phyloP scores from a whole-genome alignment of 805 yeast species.

The Lipomyces oligophaga region DNA sequence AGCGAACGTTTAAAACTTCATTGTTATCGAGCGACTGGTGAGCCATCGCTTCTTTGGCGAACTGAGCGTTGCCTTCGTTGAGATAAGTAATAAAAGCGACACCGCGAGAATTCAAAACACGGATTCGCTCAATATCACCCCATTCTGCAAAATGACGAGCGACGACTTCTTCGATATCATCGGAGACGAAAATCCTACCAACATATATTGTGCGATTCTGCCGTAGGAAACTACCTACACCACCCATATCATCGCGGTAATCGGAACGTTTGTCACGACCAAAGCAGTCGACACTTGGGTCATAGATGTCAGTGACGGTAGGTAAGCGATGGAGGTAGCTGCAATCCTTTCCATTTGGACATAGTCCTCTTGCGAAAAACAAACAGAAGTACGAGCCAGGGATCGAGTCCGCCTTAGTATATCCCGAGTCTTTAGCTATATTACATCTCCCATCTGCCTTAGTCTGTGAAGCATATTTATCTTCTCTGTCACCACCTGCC shows the following conservation, averaged over 20 bases:
- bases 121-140: constrained; percentile 68
- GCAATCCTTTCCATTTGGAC: constrained; percentile 68
- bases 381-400: constrained; percentile 59
- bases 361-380: constrained; percentile 85
- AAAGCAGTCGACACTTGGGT: constrained; percentile 78
- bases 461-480: constrained; percentile 38
- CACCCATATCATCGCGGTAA: constrained; percentile 90
- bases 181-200: constrained; percentile 52
- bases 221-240: constrained; percentile 74
- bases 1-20: constrained; percentile 66
- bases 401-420: constrained; percentile 61
- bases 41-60: constrained; percentile 93
- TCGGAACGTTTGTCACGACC: constrained; percentile 82
- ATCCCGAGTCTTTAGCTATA: constrained; percentile 64
- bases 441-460: constrained; percentile 60
- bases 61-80: constrained; percentile 75
- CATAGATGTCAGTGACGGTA: constrained; percentile 49
- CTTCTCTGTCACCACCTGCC: constrained; percentile 67
- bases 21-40: constrained; percentile 67
- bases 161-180: constrained; percentile 42
- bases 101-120: constrained; percentile 56
- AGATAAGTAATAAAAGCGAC: constrained; percentile 76
- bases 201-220: constrained; percentile 74
- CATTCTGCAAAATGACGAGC: constrained; percentile 60
- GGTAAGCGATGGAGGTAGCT: constrained; percentile 78